A percentile compares a stretch with the other conserved stretches of the same genome.
Conservation (phyloP, 345 rosid genomes). For the Hypericum androsaemum region DNA sequence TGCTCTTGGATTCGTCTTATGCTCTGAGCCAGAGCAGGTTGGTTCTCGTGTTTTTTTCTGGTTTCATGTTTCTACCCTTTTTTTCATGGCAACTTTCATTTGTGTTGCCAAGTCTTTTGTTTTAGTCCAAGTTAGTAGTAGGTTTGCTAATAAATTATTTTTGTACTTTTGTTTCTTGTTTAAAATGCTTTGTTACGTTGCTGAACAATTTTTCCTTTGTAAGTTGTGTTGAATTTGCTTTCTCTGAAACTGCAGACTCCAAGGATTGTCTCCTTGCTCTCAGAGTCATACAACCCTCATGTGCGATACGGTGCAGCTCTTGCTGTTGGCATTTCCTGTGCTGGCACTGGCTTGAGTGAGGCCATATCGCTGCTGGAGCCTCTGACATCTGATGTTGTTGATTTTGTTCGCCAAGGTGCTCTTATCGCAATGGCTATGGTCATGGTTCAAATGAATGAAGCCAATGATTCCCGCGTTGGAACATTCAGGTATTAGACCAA, state of each 20-base stretch:
- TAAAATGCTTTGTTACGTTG: background rate
- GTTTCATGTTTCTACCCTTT: background rate
- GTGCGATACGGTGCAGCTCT: slow-evolving; percentile 99
- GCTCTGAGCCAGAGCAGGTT: slow-evolving; percentile 98
- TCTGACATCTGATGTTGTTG: slow-evolving; percentile 91
- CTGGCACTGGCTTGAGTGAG: slow-evolving; percentile 97
- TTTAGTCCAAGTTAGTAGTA: no score
- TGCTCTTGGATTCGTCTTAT: slow-evolving; percentile 96
- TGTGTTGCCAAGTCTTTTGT: no score
- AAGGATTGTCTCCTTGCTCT: slow-evolving; percentile 84
- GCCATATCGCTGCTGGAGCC: slow-evolving; percentile 99
- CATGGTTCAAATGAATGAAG: slow-evolving; percentile 92
- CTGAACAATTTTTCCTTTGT: background rate
- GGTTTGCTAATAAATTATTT: no score
- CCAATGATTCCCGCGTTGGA: slow-evolving; percentile 95
- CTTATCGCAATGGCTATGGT: slow-evolving; percentile 99
- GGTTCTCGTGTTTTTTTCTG: slow-evolving; percentile 4
- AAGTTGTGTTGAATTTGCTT: slow-evolving; percentile 10
- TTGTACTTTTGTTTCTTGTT: no score
- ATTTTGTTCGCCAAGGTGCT: slow-evolving; percentile 99
- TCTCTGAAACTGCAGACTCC: slow-evolving; percentile 60
- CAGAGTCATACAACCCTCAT: slow-evolving; percentile 98
- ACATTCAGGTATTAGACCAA: slow-evolving; percentile 55
- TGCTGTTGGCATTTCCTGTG: slow-evolving; percentile 99
- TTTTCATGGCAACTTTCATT: no score